These are phyloP conservation scores for Daedaleopsis sinensis DNA, from an alignment of 768 basidiomycete species.

Conservation along the genomic window DNA sequence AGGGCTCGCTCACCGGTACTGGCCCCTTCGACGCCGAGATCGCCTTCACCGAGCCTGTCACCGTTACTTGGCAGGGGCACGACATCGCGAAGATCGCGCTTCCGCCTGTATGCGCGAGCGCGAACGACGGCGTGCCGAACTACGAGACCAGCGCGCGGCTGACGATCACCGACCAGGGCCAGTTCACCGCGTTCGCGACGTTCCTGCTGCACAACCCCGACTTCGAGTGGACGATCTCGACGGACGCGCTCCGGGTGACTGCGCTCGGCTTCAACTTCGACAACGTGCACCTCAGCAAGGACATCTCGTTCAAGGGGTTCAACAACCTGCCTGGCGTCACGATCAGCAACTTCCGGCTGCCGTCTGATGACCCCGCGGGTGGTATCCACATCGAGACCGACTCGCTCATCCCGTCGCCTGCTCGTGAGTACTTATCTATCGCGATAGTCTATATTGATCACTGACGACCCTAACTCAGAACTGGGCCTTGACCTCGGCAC, in stretches of 20 bases:
- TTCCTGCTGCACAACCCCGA: constrained; percentile 63
- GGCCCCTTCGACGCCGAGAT: constrained; percentile 75
- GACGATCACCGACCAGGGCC: constrained; percentile 54
- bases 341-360: constrained; percentile 72
- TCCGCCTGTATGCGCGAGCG: constrained; percentile 69
- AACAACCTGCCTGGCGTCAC: constrained; percentile 70
- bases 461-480: constrained; percentile 39
- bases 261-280: constrained; percentile 75
- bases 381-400: constrained; percentile 75
- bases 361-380: constrained; percentile 66
- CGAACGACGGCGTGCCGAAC: constrained; percentile 67
- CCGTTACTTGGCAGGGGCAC: constrained; percentile 64
- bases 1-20: constrained; percentile 60
- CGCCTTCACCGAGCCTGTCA: constrained; percentile 63
- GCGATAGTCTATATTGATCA: neutral
- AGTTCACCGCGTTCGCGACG: constrained; percentile 69
- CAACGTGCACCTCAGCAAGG: constrained; percentile 61
- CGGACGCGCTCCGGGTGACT: constrained; percentile 59
- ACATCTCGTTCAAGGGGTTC: constrained; percentile 68
- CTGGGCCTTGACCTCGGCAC: constrained; percentile 71
- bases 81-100: constrained; percentile 66
- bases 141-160: constrained; percentile 55
- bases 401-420: constrained; percentile 63
- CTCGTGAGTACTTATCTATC: constrained; percentile 49
- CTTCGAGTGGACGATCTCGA: constrained; percentile 75